phyloP scores from a whole-genome alignment of 2,329 filamentous ascomycete species.

The Neobulgaria alba region DNA sequence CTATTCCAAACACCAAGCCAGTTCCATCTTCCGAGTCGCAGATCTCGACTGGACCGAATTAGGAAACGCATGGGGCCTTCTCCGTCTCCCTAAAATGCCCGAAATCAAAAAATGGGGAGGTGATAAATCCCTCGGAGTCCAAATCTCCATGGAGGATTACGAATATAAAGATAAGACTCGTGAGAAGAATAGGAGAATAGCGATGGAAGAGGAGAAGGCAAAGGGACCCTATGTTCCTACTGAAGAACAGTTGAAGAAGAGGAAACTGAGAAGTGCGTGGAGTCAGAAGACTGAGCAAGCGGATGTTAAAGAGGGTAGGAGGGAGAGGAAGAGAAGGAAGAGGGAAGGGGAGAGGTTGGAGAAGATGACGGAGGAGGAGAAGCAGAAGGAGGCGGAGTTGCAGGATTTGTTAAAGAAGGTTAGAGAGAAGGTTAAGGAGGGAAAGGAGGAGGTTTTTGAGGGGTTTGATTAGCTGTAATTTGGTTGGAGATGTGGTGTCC shows the following conservation, averaged over 20 bases:
- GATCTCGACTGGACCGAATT: conserved; percentile 82
- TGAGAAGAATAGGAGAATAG: conserved; percentile 55
- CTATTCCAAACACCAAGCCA: conserved; percentile 84
- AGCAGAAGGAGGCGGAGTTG: conserved; percentile 52
- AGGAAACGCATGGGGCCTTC: conserved; percentile 74
- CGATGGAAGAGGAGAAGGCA: conserved; percentile 41
- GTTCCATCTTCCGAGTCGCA: conserved; percentile 76
- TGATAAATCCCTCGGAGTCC: conserved; percentile 53
- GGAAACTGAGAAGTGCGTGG: conserved; percentile 61
- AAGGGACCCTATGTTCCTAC: conserved; percentile 30
- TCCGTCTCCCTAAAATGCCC: conserved; percentile 88
- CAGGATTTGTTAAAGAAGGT: conserved; percentile 56
- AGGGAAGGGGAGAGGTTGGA: conserved; percentile 54
- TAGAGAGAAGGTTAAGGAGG: conserved; percentile 38
- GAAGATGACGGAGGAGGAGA: conserved; percentile 64
- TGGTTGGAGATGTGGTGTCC: too few species aligned
- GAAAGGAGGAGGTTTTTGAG: conserved; percentile 30
- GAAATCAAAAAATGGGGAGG: conserved; percentile 69
- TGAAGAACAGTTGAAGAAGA: conserved; percentile 42
- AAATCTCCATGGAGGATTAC: conserved; percentile 59
- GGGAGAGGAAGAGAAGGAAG: conserved; percentile 56
- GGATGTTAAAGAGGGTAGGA: conserved; percentile 50
- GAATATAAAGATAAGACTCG: conserved; percentile 64
- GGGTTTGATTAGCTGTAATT: conserved; percentile 28
- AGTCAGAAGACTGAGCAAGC: conserved; percentile 62